These are phyloP conservation scores for Auriscalpium orientale DNA, from an alignment of 768 basidiomycete species.

Conservation along the genomic window DNA sequence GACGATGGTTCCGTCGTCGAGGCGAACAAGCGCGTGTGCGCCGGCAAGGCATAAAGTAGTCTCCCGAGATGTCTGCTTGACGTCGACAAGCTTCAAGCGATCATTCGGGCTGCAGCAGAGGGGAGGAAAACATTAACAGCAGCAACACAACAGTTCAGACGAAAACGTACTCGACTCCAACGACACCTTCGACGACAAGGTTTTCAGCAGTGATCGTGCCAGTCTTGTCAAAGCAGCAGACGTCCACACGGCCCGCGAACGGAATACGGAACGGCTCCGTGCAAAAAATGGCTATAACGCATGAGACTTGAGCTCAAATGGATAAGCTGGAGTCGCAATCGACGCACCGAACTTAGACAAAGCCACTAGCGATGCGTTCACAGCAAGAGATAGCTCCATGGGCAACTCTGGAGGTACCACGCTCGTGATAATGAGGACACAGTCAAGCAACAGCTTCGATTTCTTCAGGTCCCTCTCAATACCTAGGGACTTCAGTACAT, in stretches of 20 bases:
- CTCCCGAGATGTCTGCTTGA: constrained; percentile 67
- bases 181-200: constrained; percentile 89
- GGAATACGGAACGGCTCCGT: constrained; percentile 99
- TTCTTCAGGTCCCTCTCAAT: constrained; percentile 91
- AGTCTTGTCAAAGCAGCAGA: constrained; percentile 99
- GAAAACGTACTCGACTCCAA: constrained; percentile 72
- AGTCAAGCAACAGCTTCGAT: constrained; percentile 90
- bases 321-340: too few species aligned
- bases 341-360: constrained; percentile 82
- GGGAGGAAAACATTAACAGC: constrained; percentile 4
- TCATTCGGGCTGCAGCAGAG: constrained; percentile 42
- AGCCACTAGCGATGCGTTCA: constrained; percentile 91
- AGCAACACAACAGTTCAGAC: background rate
- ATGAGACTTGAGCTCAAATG: background rate
- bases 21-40: constrained; percentile 88
- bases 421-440: constrained; percentile 92
- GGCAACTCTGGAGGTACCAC: constrained; percentile 97
- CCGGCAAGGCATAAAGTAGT: constrained; percentile 87
- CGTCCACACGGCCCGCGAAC: constrained; percentile 89
- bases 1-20: constrained; percentile 91
- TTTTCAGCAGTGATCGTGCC: constrained; percentile 97
- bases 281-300: constrained; percentile 82
- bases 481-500: constrained; percentile 34
- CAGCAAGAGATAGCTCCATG: constrained; percentile 95
- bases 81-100: constrained; percentile 60